Percentiles rank a stretch among this genome's conserved stretches.
phyloP scores from a whole-genome alignment of 352 stramenopile genomes.

The Thraustochytrium sp. region DNA sequence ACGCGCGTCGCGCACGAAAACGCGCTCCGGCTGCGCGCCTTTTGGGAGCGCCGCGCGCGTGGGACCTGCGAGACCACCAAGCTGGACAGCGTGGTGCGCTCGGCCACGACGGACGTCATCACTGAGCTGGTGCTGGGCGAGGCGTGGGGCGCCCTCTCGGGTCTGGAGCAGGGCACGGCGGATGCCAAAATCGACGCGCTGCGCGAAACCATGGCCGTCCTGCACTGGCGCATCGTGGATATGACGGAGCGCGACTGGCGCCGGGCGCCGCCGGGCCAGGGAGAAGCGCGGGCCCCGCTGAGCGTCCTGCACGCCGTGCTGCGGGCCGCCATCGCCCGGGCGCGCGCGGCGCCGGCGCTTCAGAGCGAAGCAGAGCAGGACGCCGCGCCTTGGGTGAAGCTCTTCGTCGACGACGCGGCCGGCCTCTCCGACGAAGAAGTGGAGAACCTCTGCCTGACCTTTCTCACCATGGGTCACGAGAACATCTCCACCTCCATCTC shows the following conservation, averaged over 20 bases:
- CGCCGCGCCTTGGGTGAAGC: background rate
- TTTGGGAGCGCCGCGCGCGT: background rate
- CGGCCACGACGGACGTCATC: conserved; percentile 15
- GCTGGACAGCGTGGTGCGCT: background rate
- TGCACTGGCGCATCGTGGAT: conserved; percentile 35
- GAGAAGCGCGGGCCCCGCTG: background rate
- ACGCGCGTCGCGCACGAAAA: background rate
- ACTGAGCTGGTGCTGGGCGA: conserved; percentile 16
- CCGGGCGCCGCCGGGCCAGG: background rate
- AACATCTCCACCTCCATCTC: conserved; percentile 40
- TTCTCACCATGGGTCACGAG: conserved; percentile 42
- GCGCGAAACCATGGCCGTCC: conserved; percentile 18
- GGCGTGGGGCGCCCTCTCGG: background rate
- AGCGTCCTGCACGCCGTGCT: background rate
- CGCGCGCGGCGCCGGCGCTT: background rate
- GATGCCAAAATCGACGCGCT: background rate
- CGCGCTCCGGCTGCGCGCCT: background rate
- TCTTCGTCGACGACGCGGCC: background rate
- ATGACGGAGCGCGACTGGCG: conserved; percentile 1
- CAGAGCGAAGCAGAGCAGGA: background rate
- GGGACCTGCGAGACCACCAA: background rate
- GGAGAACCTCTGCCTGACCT: conserved; percentile 41
- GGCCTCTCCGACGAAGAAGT: background rate
- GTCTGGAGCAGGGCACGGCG: background rate
- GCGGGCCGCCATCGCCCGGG: background rate